Conservation (phyloP, 2,329 filamentous ascomycete genomes). For the Zymoseptoria crescenta region DNA sequence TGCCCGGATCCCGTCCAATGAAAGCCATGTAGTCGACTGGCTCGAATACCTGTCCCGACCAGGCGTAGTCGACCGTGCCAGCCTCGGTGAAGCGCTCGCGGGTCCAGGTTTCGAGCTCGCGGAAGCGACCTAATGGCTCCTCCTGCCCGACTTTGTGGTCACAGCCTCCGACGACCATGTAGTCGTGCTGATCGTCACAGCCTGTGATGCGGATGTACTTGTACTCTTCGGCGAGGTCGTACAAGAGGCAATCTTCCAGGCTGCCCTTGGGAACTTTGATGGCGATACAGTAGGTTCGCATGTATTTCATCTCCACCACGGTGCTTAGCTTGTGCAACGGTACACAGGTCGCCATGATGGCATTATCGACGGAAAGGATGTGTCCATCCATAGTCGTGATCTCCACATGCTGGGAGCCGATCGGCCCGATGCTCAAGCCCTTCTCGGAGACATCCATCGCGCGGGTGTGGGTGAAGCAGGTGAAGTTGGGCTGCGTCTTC, state of each 20-base stretch:
- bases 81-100: conserved; percentile 47
- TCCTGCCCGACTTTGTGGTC: conserved; percentile 54
- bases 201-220: conserved; percentile 48
- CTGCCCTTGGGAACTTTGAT: conserved; percentile 45
- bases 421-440: conserved; percentile 38
- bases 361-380: conserved; percentile 42
- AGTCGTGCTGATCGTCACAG: conserved; percentile 48
- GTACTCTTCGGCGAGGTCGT: conserved; percentile 49
- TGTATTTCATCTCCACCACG: conserved; percentile 46
- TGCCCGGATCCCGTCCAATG: conserved; percentile 49
- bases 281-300: conserved; percentile 51
- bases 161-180: conserved; percentile 49
- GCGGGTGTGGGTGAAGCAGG: conserved; percentile 46
- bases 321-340: conserved; percentile 50
- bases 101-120: conserved; percentile 47
- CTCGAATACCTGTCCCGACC: conserved; percentile 52
- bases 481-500: conserved; percentile 45
- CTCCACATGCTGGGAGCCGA: conserved; percentile 40
- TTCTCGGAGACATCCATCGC: conserved; percentile 43
- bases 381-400: conserved; percentile 42
- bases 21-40: conserved; percentile 49
- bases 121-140: conserved; percentile 35
- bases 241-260: conserved; percentile 49
- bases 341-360: conserved; percentile 49
- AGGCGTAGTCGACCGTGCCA: conserved; percentile 46